Evolutionary conservation across 2,329 filamentous ascomycete species (phyloP).

Genomic region (Stylonectria norvegica): DNA sequence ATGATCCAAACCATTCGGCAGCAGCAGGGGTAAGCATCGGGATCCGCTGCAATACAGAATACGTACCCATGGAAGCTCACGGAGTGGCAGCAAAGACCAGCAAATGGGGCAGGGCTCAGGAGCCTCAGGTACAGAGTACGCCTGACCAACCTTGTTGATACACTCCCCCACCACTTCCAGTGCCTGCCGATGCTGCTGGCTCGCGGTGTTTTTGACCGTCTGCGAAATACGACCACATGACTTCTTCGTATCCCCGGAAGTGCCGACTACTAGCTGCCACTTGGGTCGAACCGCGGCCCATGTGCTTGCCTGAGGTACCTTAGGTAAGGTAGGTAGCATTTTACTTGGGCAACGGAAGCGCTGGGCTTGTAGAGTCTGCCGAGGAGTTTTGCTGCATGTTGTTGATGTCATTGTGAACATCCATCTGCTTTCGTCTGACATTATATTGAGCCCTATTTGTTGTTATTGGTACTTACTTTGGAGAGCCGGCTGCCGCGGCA

Average conservation of each 20-base stretch:
- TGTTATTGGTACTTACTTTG: conserved; percentile 1
- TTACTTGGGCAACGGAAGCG: no score
- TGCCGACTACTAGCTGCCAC: not conserved
- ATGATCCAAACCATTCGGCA: no score
- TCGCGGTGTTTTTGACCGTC: no score
- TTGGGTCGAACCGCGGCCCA: not conserved
- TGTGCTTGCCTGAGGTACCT: not conserved
- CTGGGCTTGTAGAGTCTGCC: no score
- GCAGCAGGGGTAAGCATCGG: no score
- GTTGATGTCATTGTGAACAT: conserved; percentile 5
- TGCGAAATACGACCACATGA: not conserved
- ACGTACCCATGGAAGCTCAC: no score
- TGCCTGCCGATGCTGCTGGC: not conserved
- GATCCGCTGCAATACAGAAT: no score
- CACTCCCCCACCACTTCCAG: not conserved
- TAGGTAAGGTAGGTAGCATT: not conserved
- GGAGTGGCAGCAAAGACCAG: no score
- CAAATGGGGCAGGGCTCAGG: no score
- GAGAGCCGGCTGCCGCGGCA: no score
- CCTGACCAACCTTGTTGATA: not conserved
- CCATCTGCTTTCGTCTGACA: not conserved
- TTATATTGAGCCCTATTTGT: conserved; percentile 2
- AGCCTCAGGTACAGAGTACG: not conserved
- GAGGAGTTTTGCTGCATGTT: no score
- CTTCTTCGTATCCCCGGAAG: not conserved